Percentiles rank a stretch among this genome's conserved stretches.
Evolutionary conservation across 805 yeast genomes (phyloP).

Genomic region (Dipodascopsis uninucleata): DNA sequence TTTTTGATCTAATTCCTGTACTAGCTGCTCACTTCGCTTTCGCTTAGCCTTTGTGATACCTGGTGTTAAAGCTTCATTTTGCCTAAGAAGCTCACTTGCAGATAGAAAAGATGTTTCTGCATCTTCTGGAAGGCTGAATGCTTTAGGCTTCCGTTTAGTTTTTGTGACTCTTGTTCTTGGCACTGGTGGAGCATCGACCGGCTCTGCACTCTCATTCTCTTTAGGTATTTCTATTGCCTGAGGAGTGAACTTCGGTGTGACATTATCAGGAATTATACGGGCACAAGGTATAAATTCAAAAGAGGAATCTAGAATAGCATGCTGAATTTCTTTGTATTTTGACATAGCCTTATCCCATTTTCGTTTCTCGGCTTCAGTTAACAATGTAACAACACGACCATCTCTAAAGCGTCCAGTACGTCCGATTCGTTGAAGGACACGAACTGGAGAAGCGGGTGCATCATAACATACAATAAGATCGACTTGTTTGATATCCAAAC

Average conservation of each 20-base stretch:
- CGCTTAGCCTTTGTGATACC: background rate
- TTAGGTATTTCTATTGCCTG: slow-evolving; percentile 62
- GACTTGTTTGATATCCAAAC: slow-evolving; percentile 96
- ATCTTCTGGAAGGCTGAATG: slow-evolving; percentile 27
- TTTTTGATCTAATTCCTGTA: background rate
- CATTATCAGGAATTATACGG: slow-evolving; percentile 62
- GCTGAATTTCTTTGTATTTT: slow-evolving; percentile 74
- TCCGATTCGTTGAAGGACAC: slow-evolving; percentile 94
- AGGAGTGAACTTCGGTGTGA: slow-evolving; percentile 55
- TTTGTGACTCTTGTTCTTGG: slow-evolving; percentile 6
- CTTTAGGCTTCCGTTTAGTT: slow-evolving; percentile 14
- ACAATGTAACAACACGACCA: slow-evolving; percentile 72
- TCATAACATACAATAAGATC: slow-evolving; percentile 91
- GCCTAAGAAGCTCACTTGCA: slow-evolving; percentile 12
- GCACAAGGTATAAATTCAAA: slow-evolving; percentile 44
- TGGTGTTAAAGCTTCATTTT: background rate
- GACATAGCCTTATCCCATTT: slow-evolving; percentile 83
- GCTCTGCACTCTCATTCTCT: slow-evolving; percentile 64
- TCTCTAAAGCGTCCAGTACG: slow-evolving; percentile 94
- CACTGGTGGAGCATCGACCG: slow-evolving; percentile 32
- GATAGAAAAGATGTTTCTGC: slow-evolving; percentile 22
- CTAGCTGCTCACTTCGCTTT: slow-evolving; percentile 8
- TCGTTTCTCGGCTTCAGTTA: slow-evolving; percentile 69
- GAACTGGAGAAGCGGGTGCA: slow-evolving; percentile 88
- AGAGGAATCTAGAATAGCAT: slow-evolving; percentile 42